Evolutionary conservation across 208 protist species (phyloP).

Genomic region (Trypanosoma melophagium): DNA sequence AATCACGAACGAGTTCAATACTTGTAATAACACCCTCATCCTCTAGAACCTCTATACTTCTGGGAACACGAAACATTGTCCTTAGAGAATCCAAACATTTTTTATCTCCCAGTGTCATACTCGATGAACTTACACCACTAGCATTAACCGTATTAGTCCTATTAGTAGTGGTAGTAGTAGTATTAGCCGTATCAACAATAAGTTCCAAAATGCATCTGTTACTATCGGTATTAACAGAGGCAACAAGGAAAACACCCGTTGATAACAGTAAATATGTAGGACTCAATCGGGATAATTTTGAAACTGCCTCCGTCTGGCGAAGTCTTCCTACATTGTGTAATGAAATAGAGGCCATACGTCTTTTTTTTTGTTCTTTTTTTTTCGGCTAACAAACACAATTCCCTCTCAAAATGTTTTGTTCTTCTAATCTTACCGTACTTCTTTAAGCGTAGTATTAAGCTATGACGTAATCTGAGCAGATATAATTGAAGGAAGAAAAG

Average conservation of each 20-base stretch:
- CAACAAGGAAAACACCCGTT: constrained; percentile 57
- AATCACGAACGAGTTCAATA: constrained; percentile 54
- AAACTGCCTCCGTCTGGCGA: background rate
- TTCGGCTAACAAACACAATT: too few species aligned
- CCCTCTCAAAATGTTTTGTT: too few species aligned
- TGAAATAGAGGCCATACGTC: constrained; percentile 21
- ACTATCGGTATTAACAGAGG: constrained; percentile 38
- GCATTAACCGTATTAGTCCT: constrained; percentile 1
- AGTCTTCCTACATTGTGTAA: constrained; percentile 16
- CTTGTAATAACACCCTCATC: constrained; percentile 73
- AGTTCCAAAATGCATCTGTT: constrained; percentile 68
- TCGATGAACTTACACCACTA: background rate
- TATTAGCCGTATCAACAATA: constrained; percentile 13
- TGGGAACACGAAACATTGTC: constrained; percentile 45
- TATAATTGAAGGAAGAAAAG: too few species aligned
- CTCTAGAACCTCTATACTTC: constrained; percentile 58
- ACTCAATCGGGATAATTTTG: constrained; percentile 11
- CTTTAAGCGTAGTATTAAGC: too few species aligned
- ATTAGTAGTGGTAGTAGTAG: background rate
- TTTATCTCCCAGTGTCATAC: background rate
- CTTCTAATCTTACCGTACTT: too few species aligned
- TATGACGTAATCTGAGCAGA: too few species aligned
- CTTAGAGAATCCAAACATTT: constrained; percentile 24
- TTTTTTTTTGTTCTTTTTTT: too few species aligned
- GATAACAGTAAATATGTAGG: constrained; percentile 45